These are phyloP conservation scores for Sophora flavescens DNA, from an alignment of 306 rosid species.

Conservation along the genomic window DNA sequence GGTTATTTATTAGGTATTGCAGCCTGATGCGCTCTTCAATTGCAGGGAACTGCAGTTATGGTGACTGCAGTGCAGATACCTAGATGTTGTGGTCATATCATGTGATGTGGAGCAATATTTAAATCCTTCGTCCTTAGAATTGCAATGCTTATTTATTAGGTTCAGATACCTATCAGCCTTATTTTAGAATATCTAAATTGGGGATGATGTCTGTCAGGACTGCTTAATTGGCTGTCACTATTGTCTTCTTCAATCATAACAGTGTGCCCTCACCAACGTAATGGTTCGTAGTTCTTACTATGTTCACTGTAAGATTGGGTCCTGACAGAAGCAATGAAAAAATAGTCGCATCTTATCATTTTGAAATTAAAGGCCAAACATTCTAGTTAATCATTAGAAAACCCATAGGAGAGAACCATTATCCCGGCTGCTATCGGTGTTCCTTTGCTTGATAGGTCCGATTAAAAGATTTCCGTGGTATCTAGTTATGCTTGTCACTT, in stretches of 20 bases:
- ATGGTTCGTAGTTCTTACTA: not conserved
- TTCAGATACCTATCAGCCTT: not conserved
- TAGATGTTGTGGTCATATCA: not conserved
- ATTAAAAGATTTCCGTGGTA: not conserved
- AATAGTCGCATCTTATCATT: not conserved
- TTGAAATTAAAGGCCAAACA: not conserved
- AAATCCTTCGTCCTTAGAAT: not conserved
- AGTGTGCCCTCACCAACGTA: no score
- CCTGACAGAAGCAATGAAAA: not conserved
- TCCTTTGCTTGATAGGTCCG: not conserved
- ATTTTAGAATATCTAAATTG: not conserved
- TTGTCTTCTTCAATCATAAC: not conserved
- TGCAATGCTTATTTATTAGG: not conserved
- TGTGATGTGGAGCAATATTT: not conserved
- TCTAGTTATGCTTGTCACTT: not conserved
- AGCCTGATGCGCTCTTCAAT: not conserved
- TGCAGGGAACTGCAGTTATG: not conserved
- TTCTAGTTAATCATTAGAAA: not conserved
- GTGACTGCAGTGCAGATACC: no score
- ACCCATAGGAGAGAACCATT: not conserved
- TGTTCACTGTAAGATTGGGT: not conserved
- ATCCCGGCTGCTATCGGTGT: not conserved
- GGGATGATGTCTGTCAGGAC: not conserved
- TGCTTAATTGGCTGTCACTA: not conserved
- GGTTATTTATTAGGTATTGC: no score